Base-by-base conservation (phyloP, 441 rosid species). In the Viola pubescens region DNA sequence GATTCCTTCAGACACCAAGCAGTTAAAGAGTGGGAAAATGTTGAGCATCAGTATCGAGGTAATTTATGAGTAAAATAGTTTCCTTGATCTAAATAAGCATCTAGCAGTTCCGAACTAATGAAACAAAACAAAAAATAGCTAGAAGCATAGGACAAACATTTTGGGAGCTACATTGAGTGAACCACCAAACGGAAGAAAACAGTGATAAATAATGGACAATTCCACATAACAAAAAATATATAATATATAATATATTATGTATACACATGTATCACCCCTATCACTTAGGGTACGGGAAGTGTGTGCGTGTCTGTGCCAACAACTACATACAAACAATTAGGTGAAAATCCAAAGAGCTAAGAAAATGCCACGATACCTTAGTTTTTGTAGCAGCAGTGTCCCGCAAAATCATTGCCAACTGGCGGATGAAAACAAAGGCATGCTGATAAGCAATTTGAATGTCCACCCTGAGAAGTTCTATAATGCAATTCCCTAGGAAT, bases 381-480 rank as follows among this genome's bases (percentile, higher is more conserved):
- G 98, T 94, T 82, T 84, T 94, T 70, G 77, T 77, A 54, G 84
- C 83, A 54, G 89, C 85, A 0, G 97, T 95, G 67, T 86, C 97
- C 41, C 87, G 88, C 54, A 94, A 74, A 69, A 94, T 84, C 85
- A 81, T 81, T 39, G 87, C 97, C 57, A 89, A 71, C 54, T 89
- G 98, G 66, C 97, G 75, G 65, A 94, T 89, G 68, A 80, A 94
- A 78, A 83, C 82, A 49, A 94, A 94, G 56, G 96, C 95, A 53
- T 94, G 98, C 70, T 89, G 97, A 70, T 94, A 94, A 39, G 98
- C 88, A 73, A 85, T 79, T 53, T 83, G 82, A 52, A 86, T 85
- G 74, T 94, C 89, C 26, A 89, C 88, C 57, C 95, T 81, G 1
- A 94, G 81, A 74, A 94, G 88, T 77, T 94, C 97, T 46, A 86